Evolutionary conservation across 2,329 filamentous ascomycete species (phyloP).

Genomic region (Beauveria rudraprayagi): DNA sequence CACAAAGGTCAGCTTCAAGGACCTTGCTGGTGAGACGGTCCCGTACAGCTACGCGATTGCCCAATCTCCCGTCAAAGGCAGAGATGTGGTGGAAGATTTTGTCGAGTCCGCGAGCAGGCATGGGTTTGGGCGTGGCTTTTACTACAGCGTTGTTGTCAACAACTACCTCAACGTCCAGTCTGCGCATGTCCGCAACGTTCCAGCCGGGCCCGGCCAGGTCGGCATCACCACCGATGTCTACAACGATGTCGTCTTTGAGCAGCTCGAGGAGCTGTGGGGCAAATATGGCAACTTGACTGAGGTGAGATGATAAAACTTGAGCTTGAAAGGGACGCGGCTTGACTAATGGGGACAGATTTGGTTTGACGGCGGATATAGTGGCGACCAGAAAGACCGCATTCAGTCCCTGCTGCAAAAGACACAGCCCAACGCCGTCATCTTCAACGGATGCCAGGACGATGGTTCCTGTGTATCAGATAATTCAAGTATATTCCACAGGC

Average conservation of each 20-base stretch:
- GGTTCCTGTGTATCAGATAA: constrained; percentile 18
- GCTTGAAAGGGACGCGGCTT: not conserved
- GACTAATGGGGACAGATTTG: constrained; percentile 16
- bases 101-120: constrained; percentile 19
- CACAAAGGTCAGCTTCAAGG: constrained; percentile 19
- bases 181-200: constrained; percentile 13
- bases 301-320: constrained; percentile 6
- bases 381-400: constrained; percentile 16
- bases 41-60: constrained; percentile 22
- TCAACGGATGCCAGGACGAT: constrained; percentile 18
- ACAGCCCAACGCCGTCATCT: constrained; percentile 18
- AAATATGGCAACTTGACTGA: constrained; percentile 19
- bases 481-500: not conserved
- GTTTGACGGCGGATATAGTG: constrained; percentile 21
- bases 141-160: constrained; percentile 24
- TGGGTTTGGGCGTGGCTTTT: constrained; percentile 21
- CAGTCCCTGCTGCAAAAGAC: constrained; percentile 15
- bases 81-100: constrained; percentile 19
- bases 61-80: constrained; percentile 18
- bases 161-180: constrained; percentile 22
- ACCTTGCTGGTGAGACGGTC: constrained; percentile 18
- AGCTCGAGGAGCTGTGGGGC: constrained; percentile 19
- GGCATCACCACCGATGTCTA: constrained; percentile 18
- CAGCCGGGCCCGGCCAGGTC: constrained; percentile 16
- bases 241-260: constrained; percentile 18